These are phyloP conservation scores for Cryomyces minteri DNA, from an alignment of 495 filamentous ascomycete genomes.

Conservation along the genomic window DNA sequence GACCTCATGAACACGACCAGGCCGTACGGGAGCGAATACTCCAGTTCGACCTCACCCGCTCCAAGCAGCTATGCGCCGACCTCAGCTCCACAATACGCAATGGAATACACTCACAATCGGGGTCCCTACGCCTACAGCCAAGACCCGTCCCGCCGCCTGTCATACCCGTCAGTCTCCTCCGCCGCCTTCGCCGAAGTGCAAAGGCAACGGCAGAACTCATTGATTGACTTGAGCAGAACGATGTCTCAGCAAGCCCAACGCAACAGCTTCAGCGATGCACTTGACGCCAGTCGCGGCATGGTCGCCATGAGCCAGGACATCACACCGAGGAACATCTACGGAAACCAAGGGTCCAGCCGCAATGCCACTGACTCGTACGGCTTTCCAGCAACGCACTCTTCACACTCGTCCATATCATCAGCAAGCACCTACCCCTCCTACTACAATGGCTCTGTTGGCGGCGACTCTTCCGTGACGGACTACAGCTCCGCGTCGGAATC, in stretches of 20 bases:
- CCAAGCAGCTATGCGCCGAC: constrained; percentile 50
- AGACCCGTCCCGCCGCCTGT: constrained; percentile 58
- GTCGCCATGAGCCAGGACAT: constrained; percentile 80
- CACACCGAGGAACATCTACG: constrained; percentile 82
- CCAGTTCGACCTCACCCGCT: constrained; percentile 28
- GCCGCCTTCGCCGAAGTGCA: constrained; percentile 24
- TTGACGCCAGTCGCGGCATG: constrained; percentile 82
- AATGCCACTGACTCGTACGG: constrained; percentile 82
- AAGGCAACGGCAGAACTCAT: constrained; percentile 31
- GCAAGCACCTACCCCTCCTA: constrained; percentile 49
- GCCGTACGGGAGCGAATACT: constrained; percentile 14
- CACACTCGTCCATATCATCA: constrained; percentile 89
- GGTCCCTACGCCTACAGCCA: constrained; percentile 32
- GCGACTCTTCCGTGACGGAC: constrained; percentile 84
- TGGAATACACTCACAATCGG: constrained; percentile 43
- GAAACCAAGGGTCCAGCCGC: constrained; percentile 36
- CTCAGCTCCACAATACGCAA: constrained; percentile 45
- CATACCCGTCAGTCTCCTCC: constrained; percentile 56
- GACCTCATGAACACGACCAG: constrained; percentile 41
- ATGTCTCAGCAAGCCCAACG: constrained; percentile 36
- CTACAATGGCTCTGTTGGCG: constrained; percentile 49
- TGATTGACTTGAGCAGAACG: constrained; percentile 40
- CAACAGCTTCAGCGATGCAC: constrained; percentile 57
- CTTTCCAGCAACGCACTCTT: constrained; percentile 78
- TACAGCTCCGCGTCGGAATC: constrained; percentile 84